Conservation (phyloP, 805 yeast species). For the Candida hungchunana region DNA sequence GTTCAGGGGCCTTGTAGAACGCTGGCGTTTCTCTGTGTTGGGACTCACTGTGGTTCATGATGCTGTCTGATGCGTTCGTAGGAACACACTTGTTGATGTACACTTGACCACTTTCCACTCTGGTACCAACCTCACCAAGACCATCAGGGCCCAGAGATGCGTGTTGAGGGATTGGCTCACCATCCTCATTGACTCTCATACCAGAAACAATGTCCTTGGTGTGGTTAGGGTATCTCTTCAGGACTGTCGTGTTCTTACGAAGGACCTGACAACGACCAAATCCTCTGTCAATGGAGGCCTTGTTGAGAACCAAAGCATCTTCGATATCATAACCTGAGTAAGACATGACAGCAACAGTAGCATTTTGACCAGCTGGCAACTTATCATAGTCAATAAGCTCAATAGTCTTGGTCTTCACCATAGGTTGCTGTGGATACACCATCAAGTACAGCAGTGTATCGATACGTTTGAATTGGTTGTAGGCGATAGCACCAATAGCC, state of each 20-base stretch:
- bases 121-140: slow-evolving; percentile 91
- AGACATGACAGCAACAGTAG: slow-evolving; percentile 98
- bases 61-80: slow-evolving; percentile 66
- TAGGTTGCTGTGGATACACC: slow-evolving; percentile 99
- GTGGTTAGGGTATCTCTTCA: slow-evolving; percentile 91
- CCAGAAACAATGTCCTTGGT: slow-evolving; percentile 90
- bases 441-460: slow-evolving; percentile 89
- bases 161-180: slow-evolving; percentile 83
- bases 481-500: slow-evolving; percentile 99
- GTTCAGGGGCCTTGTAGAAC: slow-evolving; percentile 90
- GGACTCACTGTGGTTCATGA: slow-evolving; percentile 31
- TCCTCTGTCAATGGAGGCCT: slow-evolving; percentile 91
- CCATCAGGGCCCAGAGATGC: slow-evolving; percentile 90
- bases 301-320: slow-evolving; percentile 94
- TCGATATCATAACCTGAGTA: slow-evolving; percentile 99
- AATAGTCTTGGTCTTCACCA: slow-evolving; percentile 97
- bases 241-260: slow-evolving; percentile 82
- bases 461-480: slow-evolving; percentile 92
- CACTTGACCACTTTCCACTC: slow-evolving; percentile 87
- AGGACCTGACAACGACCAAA: slow-evolving; percentile 97
- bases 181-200: slow-evolving; percentile 79
- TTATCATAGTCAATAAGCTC: slow-evolving; percentile 94
- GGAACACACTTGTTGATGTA: slow-evolving; percentile 94
- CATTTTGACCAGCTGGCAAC: slow-evolving; percentile 98
- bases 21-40: slow-evolving; percentile 90